Evolutionary conservation across 768 basidiomycete species (phyloP), one percentile per base, ranked within the genome.

Genomic region (Collybia mongolica): DNA sequence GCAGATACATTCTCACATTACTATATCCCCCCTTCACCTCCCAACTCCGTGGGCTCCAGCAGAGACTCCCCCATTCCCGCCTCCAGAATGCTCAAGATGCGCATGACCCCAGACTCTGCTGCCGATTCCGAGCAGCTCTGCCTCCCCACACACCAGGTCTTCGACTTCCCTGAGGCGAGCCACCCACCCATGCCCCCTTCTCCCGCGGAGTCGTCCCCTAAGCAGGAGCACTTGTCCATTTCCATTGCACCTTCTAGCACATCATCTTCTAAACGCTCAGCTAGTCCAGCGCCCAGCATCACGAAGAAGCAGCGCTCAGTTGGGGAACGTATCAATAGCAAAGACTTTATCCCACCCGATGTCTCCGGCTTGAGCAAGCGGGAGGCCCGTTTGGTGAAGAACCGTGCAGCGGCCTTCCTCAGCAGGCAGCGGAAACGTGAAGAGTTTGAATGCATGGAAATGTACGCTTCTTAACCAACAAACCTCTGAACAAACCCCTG

Each of bases 391-490:
- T 79, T 94, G 7, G 88, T 94, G 50, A 94, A 94, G 77, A 94
- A 94, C 72, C 81, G 92, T 49, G 92, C 92, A 11, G 92, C 92
- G 9, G 92, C 92, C 51, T 94, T 94, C 74, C 85, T 94, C 63
- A 88, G 85, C 70, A 78, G 92, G 65, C 92, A 94, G 68, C 79
- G 92, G 60, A 94, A 94, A 69, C 83, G 92, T 49, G 92, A 94
- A 71, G 91, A 93, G 72, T 94, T 92, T 61, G 92, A 94, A 70
- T 74, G 65, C 61, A 93, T 94, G 89, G 92, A 93, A 76, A 70
- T 88, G 90, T 93, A 72, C 72, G 88, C 84, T 49, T 39, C 43
- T 53, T 56, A 59, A 51, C 46, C 38, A 45, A 24, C 44, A 28
- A 26, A 22, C 39, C n/a, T 29, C 40, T 40, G 44, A 22, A 29